Evolutionary conservation across 106 monocot genomes (phyloP).

Genomic region (Acanthochlamys bracteata): DNA sequence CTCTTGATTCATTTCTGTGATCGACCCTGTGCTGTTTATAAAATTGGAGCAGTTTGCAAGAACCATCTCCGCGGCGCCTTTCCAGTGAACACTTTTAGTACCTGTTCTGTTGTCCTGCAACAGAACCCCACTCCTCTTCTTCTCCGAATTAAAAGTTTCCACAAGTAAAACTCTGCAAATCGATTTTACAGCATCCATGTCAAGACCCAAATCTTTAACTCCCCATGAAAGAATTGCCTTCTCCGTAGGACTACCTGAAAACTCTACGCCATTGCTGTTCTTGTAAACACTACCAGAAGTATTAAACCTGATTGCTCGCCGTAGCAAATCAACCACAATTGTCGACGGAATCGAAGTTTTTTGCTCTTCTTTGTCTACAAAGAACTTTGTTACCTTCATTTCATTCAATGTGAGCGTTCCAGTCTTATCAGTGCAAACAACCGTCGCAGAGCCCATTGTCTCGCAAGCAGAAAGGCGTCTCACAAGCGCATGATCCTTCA

Average conservation of each 20-base stretch:
- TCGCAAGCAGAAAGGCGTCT: constrained; percentile 95
- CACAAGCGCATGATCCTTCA: constrained; percentile 89
- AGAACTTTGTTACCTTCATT: constrained; percentile 19
- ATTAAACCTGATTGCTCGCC: neutral
- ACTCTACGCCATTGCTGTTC: neutral
- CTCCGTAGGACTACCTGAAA: constrained; percentile 1
- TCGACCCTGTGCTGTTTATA: neutral
- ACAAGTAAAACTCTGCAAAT: neutral
- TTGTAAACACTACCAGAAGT: neutral
- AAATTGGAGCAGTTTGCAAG: neutral
- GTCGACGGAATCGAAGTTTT: neutral
- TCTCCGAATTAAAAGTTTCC: constrained; percentile 1
- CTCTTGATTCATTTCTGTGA: neutral
- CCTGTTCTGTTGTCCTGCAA: neutral
- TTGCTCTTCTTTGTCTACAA: neutral
- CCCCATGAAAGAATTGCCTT: constrained; percentile 1
- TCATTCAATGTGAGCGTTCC: constrained; percentile 88
- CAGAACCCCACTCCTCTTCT: neutral
- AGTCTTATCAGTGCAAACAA: constrained; percentile 96
- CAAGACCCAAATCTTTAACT: neutral
- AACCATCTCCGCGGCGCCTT: neutral
- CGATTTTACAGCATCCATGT: neutral
- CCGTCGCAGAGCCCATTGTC: constrained; percentile 99
- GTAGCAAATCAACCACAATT: neutral
- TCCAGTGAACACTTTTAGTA: neutral